Evolutionary conservation across 345 rosid species (phyloP), one percentile per base, ranked within the genome.

Genomic region (Excoecaria agallocha): DNA sequence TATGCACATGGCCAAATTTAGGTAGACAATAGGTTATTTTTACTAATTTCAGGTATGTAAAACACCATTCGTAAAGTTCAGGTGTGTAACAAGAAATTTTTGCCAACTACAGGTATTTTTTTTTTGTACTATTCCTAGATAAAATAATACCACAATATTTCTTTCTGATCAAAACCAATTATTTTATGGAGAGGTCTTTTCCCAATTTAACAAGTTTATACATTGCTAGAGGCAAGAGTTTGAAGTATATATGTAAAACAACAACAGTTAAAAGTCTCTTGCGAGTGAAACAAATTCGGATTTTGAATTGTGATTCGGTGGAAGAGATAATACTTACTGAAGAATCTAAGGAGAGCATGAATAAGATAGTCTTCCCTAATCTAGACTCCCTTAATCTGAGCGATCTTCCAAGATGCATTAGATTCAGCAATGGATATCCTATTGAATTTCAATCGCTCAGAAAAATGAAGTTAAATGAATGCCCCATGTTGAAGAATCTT

Each of bases 321-420:
- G 75, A 82, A 68, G 24, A 38, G 10, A 48, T 78, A 64, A 66
- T 76, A 9, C 3, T 11, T 0, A 12, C 30, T 1, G 65, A 52
- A 25, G 38, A 3, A 57, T 11, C 16, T 15, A 37, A 45, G 38
- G 55, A 9, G 20, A 15, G 0, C 0, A 19, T 45, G 3, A 38
- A 38, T 19, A 35, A 15, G 68, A 45, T 64, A 22, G 6, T 24
- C 9, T 82, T 82, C 4, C 76, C 62, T 35, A 74, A 69, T 11
- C 58, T 79, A 8, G 55, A 11, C 17, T 0, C 0, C 0, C 0
- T 79, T 1, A 0, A 0, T 0, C 67, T 82, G 52, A 1, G 12
- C 0, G 1, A 5, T 16, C 66, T 61, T 35, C 50, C 68, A n/a
- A 64, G 41, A 6, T 19, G 41, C 5, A 64, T 2, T 6, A 39